Evolutionary conservation across 208 protist species (phyloP).

Genomic region (Borovskyia barvae): DNA sequence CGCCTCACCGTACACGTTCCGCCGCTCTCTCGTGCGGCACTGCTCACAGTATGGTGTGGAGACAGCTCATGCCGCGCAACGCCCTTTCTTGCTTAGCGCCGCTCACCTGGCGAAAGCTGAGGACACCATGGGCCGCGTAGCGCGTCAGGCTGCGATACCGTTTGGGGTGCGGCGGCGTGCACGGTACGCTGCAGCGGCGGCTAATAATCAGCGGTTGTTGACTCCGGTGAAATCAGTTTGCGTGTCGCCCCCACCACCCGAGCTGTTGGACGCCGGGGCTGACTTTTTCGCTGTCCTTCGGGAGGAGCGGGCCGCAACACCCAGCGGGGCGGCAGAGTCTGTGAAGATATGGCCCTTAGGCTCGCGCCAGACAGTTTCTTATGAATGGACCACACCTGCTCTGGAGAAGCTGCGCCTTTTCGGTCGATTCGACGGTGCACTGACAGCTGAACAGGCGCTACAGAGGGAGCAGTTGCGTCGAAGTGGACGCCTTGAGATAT

Average conservation of each 20-base stretch:
- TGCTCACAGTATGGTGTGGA: constrained; percentile 69
- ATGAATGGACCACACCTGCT: constrained; percentile 48
- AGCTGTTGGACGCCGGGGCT: constrained; percentile 52
- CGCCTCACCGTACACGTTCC: constrained; percentile 76
- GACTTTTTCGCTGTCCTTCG: constrained; percentile 12
- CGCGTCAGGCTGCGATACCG: constrained; percentile 25
- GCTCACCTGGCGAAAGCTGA: constrained; percentile 67
- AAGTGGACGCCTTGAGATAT: constrained; percentile 57
- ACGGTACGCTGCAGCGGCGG: constrained; percentile 14
- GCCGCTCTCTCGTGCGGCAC: constrained; percentile 54
- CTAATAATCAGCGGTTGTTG: constrained; percentile 37
- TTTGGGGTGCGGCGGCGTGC: constrained; percentile 66
- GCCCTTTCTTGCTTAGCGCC: constrained; percentile 55
- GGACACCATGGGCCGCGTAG: constrained; percentile 39
- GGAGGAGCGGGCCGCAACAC: constrained; percentile 2
- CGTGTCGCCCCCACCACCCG: constrained; percentile 31
- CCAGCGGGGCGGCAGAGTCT: not conserved
- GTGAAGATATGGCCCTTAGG: constrained; percentile 69
- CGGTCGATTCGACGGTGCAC: constrained; percentile 11
- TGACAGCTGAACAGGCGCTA: constrained; percentile 49
- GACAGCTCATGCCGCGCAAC: constrained; percentile 60
- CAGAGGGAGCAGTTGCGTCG: constrained; percentile 42
- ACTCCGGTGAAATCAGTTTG: constrained; percentile 34
- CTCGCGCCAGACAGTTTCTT: constrained; percentile 49
- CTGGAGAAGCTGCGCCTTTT: constrained; percentile 44